These are phyloP conservation scores for Yamadazyma atmosphaerica DNA, from an alignment of 1,139 yeast genomes.

Conservation along the genomic window DNA sequence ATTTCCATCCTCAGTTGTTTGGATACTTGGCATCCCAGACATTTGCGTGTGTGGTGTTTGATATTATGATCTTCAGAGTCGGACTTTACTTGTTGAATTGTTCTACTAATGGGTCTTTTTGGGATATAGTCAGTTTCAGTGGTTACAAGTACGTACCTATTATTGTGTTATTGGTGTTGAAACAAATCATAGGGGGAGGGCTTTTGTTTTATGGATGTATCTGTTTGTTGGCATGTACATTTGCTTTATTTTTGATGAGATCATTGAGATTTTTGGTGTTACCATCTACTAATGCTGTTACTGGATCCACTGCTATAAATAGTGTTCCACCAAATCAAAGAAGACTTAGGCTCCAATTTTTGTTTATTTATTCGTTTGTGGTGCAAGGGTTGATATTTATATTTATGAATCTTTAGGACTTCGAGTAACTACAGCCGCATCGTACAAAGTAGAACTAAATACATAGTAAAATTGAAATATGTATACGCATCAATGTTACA, in stretches of 20 bases:
- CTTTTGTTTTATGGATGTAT: conserved; percentile 39
- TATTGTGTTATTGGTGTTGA: conserved; percentile 53
- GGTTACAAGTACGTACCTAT: conserved; percentile 94
- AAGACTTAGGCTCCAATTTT: conserved; percentile 80
- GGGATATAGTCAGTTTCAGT: conserved; percentile 86
- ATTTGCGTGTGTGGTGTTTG: conserved; percentile 77
- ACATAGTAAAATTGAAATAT: too few species aligned
- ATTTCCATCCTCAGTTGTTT: conserved; percentile 89
- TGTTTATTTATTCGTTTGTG: conserved; percentile 82
- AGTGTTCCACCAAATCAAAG: conserved; percentile 67
- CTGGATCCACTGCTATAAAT: conserved; percentile 42
- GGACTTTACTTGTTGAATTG: conserved; percentile 49
- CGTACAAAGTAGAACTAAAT: too few species aligned
- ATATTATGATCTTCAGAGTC: conserved; percentile 47
- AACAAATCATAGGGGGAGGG: conserved; percentile 38
- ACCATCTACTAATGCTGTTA: conserved; percentile 48
- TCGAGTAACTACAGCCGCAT: too few species aligned
- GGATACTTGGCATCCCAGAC: conserved; percentile 92
- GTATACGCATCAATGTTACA: neutral
- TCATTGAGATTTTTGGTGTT: conserved; percentile 77
- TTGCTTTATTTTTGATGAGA: conserved; percentile 76
- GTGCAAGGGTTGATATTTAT: conserved; percentile 60
- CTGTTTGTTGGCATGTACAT: conserved; percentile 44
- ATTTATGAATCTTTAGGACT: conserved; percentile 26
- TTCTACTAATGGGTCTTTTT: conserved; percentile 57